Conservation (phyloP, 2,329 filamentous ascomycete genomes). For the Orbilia blumenaviensis region DNA sequence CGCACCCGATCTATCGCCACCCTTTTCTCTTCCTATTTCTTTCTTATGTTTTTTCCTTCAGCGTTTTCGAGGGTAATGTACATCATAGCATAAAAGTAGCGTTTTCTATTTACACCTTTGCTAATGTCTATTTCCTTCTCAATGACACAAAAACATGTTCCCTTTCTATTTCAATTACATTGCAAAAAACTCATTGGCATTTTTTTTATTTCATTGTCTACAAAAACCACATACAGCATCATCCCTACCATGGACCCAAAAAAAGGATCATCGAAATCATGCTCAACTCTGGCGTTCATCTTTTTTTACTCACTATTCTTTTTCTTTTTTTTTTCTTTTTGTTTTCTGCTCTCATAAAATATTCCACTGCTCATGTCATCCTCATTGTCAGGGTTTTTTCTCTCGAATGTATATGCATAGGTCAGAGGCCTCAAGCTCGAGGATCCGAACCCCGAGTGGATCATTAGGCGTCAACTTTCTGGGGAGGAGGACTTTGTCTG, state of each 20-base stretch:
- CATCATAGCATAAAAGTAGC: constrained; percentile 31
- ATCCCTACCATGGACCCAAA: background rate
- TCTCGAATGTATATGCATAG: constrained; percentile 20
- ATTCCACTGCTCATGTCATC: background rate
- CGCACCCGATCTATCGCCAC: background rate
- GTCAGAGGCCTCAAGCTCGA: constrained; percentile 14
- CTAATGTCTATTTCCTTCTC: constrained; percentile 29
- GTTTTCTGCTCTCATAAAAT: background rate
- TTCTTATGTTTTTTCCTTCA: background rate
- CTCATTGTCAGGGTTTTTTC: background rate
- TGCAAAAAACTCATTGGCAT: background rate
- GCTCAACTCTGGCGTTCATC: constrained; percentile 42
- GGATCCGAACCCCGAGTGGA: background rate
- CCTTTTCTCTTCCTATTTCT: background rate
- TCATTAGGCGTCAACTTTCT: background rate
- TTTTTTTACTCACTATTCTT: background rate
- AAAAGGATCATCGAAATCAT: constrained; percentile 21
- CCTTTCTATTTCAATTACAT: background rate
- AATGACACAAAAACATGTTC: background rate
- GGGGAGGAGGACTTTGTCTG: background rate
- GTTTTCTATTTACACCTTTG: background rate
- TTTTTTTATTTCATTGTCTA: background rate
- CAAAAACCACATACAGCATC: constrained; percentile 9
- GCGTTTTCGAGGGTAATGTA: constrained; percentile 17
- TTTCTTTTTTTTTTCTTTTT: constrained; percentile 1